phyloP scores from a whole-genome alignment of 78 protist species.

The Chrysochromulina tobinii region DNA sequence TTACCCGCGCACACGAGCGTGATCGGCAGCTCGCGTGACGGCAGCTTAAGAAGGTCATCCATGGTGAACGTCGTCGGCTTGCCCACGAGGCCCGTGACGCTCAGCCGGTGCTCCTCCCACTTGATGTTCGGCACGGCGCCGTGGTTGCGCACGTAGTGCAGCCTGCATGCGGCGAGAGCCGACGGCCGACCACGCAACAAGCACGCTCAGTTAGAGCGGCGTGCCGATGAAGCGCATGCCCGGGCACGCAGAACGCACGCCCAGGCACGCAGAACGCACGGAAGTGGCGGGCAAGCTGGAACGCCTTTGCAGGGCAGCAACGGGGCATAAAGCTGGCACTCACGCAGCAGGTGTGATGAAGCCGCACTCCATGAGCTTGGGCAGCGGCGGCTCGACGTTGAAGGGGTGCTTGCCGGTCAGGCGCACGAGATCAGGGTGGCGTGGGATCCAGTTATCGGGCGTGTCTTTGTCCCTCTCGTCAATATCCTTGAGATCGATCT shows the following conservation, averaged over 20 bases:
- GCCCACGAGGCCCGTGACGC: slow-evolving; percentile 9
- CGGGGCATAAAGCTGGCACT: neutral
- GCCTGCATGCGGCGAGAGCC: neutral
- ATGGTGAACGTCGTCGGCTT: slow-evolving; percentile 5
- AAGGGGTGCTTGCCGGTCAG: slow-evolving; percentile 53
- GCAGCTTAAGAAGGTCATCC: slow-evolving; percentile 27
- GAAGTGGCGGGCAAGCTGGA: neutral
- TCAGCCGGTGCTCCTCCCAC: slow-evolving; percentile 12
- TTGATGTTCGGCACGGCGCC: slow-evolving; percentile 13
- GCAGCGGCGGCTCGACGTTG: slow-evolving; percentile 52
- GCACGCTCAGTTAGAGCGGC: too few species aligned
- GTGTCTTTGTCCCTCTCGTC: neutral
- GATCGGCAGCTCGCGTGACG: neutral
- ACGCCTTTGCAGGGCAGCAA: neutral
- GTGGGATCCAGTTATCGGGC: slow-evolving; percentile 46
- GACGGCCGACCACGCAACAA: too few species aligned
- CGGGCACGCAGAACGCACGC: neutral
- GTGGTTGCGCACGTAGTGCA: slow-evolving; percentile 56
- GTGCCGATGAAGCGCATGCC: too few species aligned
- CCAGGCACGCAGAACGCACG: neutral
- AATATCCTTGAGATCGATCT: too few species aligned
- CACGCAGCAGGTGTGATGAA: neutral
- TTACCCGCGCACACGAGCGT: slow-evolving; percentile 52
- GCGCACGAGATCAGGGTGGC: slow-evolving; percentile 50
- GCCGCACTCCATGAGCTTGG: slow-evolving; percentile 20